phyloP scores from a whole-genome alignment of 129 eudicot species.

The Silybum marianum region DNA sequence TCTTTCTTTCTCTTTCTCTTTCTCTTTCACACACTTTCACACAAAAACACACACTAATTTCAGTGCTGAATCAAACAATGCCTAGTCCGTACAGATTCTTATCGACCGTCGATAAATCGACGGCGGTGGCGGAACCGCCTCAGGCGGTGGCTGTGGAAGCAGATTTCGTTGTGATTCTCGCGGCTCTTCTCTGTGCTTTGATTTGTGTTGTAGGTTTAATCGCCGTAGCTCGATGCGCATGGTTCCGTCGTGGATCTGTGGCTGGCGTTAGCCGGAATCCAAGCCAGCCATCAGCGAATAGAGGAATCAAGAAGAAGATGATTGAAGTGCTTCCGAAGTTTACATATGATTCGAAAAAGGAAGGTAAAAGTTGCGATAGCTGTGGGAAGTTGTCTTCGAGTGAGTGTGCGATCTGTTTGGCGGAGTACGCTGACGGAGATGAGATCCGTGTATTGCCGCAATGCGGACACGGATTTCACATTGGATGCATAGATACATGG shows the following conservation, averaged over 20 bases:
- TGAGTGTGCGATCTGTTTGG: conserved; percentile 41
- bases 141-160: conserved; percentile 34
- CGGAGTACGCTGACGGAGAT: conserved; percentile 29
- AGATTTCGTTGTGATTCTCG: conserved; percentile 55
- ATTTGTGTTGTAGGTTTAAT: conserved; percentile 58
- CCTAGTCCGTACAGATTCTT: conserved; percentile 35
- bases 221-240: conserved; percentile 59
- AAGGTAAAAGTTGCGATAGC: not conserved
- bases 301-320: conserved; percentile 31
- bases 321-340: conserved; percentile 27
- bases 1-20: not conserved
- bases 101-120: conserved; percentile 20
- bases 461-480: conserved; percentile 38
- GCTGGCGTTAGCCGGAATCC: not conserved
- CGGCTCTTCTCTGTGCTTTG: conserved; percentile 63
- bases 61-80: conserved; percentile 23
- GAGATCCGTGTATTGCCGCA: conserved; percentile 50
- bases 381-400: conserved; percentile 7
- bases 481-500: conserved; percentile 24
- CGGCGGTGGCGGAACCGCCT: conserved; percentile 38
- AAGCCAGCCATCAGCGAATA: conserved; percentile 1
- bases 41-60: not conserved
- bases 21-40: conserved; percentile 20
- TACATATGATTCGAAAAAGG: not conserved
- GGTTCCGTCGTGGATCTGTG: conserved; percentile 49